A percentile compares a stretch with the other conserved stretches of the same genome.
phyloP scores from a whole-genome alignment of 1,284 basidiomycete genomes.

The Trichosporon sp. region DNA sequence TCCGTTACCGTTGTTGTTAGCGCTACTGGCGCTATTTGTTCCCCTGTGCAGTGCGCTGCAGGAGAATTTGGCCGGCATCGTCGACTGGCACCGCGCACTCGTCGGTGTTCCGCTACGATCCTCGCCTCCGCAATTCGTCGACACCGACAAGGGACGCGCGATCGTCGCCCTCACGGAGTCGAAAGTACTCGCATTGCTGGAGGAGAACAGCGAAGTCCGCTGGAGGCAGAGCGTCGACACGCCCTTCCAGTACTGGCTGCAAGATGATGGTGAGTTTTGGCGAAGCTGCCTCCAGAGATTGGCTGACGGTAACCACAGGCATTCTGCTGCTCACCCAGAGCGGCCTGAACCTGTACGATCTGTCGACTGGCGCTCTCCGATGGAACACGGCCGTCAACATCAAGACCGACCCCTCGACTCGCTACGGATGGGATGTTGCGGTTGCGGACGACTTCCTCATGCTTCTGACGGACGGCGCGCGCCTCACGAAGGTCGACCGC shows the following conservation, averaged over 20 bases:
- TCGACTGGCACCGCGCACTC: slow-evolving; percentile 78
- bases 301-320: slow-evolving; percentile 49
- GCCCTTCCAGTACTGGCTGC: slow-evolving; percentile 54
- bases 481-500: slow-evolving; percentile 31
- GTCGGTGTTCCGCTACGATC: slow-evolving; percentile 62
- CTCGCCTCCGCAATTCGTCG: slow-evolving; percentile 43
- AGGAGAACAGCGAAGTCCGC: slow-evolving; percentile 62
- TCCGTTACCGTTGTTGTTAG: background rate
- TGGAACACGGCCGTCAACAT: slow-evolving; percentile 58
- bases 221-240: background rate
- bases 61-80: slow-evolving; percentile 59
- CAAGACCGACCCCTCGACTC: background rate
- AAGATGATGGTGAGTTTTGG: slow-evolving; percentile 56
- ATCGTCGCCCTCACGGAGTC: slow-evolving; percentile 63
- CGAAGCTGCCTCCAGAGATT: no score
- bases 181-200: slow-evolving; percentile 74
- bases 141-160: slow-evolving; percentile 12
- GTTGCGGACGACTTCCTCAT: slow-evolving; percentile 40
- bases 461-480: slow-evolving; percentile 37
- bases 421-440: slow-evolving; percentile 52
- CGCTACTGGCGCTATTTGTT: slow-evolving; percentile 11
- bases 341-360: slow-evolving; percentile 55
- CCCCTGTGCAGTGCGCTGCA: slow-evolving; percentile 23
- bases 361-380: slow-evolving; percentile 62
- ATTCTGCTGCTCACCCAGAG: slow-evolving; percentile 65